Conservation (phyloP, 192 early-diverging fungal species). For the Entomortierella lignicola region DNA sequence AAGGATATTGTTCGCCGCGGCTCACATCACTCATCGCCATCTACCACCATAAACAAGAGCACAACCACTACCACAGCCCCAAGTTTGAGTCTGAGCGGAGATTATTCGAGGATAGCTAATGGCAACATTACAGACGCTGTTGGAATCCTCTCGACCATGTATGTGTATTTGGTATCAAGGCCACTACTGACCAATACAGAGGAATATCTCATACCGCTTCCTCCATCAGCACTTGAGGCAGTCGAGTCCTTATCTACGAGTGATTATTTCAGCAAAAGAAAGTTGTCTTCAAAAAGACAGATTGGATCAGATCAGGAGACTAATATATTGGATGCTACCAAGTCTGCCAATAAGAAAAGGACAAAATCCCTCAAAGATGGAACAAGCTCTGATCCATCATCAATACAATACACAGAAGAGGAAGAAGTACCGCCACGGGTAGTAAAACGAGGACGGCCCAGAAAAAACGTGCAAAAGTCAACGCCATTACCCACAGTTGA, state of each 20-base stretch:
- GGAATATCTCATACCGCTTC: conserved; percentile 20
- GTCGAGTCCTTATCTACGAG: not conserved
- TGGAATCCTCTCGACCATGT: conserved; percentile 26
- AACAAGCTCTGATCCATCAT: not conserved
- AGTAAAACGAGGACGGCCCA: not conserved
- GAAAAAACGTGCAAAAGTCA: not conserved
- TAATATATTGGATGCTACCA: not conserved
- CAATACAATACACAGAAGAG: not conserved
- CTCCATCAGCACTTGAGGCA: conserved; percentile 1
- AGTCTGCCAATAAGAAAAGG: not conserved
- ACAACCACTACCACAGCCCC: not conserved
- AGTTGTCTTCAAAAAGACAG: not conserved
- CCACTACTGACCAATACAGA: conserved; percentile 18
- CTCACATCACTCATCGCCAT: not conserved
- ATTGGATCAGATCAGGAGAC: not conserved
- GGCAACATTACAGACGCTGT: conserved; percentile 13
- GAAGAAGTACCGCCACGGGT: not conserved
- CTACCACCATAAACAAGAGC: not conserved
- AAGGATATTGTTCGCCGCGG: conserved; percentile 2
- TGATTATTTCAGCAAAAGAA: not conserved
- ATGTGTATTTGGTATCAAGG: conserved; percentile 14
- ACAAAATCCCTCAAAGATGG: not conserved
- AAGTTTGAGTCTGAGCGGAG: not conserved
- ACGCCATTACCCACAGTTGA: not conserved
- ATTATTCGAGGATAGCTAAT: not conserved